A percentile compares a stretch with the other conserved stretches of the same genome.
These are phyloP conservation scores for Chlorella vulgaris DNA, from an alignment of 139 green algal species.

Conservation along the genomic window DNA sequence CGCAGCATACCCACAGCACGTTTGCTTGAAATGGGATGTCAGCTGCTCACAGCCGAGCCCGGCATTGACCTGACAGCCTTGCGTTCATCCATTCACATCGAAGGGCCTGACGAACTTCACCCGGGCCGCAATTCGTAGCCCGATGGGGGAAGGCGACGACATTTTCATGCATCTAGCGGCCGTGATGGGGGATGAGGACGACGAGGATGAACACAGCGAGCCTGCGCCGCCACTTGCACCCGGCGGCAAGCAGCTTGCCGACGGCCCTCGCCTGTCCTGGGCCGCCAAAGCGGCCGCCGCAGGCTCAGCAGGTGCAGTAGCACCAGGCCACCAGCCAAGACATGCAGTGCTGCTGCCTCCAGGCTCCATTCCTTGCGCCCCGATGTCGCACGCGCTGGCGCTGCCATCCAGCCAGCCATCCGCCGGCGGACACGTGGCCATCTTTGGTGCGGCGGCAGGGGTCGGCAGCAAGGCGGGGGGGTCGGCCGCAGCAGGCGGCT, in stretches of 20 bases:
- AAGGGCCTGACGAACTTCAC: too few species aligned
- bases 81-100: too few species aligned
- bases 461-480: neutral
- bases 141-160: conserved; percentile 13
- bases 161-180: conserved; percentile 5
- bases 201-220: neutral
- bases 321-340: conserved; percentile 6
- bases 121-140: too few species aligned
- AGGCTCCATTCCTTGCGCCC: neutral
- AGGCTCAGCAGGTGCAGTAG: neutral
- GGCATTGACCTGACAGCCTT: neutral
- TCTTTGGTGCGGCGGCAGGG: conserved; percentile 8
- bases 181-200: neutral
- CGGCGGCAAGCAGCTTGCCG: neutral
- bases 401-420: neutral
- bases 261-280: conserved; percentile 8
- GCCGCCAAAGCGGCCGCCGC: neutral
- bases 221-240: neutral
- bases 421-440: neutral
- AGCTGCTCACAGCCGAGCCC: too few species aligned
- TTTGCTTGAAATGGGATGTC: too few species aligned
- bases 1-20: too few species aligned
- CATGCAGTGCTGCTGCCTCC: conserved; percentile 20
- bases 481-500: conserved; percentile 9
- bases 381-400: neutral